Evolutionary conservation across 768 basidiomycete species (phyloP).

Genomic region (Pulveroboletus ravenelii): DNA sequence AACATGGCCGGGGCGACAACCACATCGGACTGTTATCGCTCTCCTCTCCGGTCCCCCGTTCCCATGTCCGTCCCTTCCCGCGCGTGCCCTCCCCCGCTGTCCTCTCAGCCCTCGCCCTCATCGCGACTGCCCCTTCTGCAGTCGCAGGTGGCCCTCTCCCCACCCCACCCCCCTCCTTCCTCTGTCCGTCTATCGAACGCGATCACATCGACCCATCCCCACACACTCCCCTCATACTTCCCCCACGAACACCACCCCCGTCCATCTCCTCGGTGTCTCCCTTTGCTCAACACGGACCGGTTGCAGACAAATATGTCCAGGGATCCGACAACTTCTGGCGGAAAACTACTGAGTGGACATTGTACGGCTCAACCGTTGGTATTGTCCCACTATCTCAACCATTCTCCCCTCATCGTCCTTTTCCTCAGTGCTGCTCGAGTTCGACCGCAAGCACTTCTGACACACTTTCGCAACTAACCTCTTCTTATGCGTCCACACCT

Average conservation of each 20-base stretch:
- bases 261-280: constrained; percentile 1
- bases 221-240: background rate
- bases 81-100: constrained; percentile 45
- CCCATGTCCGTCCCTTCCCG: constrained; percentile 5
- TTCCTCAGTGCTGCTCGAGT: constrained; percentile 16
- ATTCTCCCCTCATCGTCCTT: background rate
- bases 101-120: constrained; percentile 53
- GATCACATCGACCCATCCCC: constrained; percentile 3
- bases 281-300: background rate
- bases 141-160: constrained; percentile 45
- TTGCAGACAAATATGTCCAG: constrained; percentile 54
- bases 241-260: constrained; percentile 4
- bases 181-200: constrained; percentile 48
- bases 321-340: constrained; percentile 58
- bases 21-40: constrained; percentile 11
- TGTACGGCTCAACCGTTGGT: constrained; percentile 70
- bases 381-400: background rate
- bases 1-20: constrained; percentile 31
- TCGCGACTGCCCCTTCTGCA: constrained; percentile 44
- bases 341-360: constrained; percentile 48
- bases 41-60: background rate
- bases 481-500: constrained; percentile 13
- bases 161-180: constrained; percentile 48
- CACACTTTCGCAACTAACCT: background rate
- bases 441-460: constrained; percentile 4